Conservation (phyloP, 148 eudicot genomes). For the Silene uniflora region DNA sequence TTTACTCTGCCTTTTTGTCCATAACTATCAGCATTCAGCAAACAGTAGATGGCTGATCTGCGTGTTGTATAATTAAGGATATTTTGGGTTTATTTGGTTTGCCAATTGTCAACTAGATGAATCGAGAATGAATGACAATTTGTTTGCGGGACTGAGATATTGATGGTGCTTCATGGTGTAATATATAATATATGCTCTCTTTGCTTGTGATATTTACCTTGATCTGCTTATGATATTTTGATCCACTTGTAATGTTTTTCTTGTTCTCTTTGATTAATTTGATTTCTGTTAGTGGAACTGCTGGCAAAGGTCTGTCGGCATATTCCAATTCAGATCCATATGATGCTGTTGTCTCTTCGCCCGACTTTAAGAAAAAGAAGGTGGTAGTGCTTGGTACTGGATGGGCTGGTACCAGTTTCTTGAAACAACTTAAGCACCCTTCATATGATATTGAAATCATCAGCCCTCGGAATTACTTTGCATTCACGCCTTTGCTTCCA, state of each 20-base stretch:
- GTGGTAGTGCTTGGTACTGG: slow-evolving; percentile 93
- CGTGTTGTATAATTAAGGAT: not conserved
- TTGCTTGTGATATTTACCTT: slow-evolving; percentile 6
- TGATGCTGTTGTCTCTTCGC: slow-evolving; percentile 29
- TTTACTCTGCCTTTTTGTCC: no score
- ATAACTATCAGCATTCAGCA: not conserved
- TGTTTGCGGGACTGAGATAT: not conserved
- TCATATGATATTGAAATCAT: slow-evolving; percentile 55
- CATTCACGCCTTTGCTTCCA: slow-evolving; percentile 70
- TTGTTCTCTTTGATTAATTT: not conserved
- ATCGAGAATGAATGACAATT: not conserved
- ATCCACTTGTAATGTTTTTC: not conserved
- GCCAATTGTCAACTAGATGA: not conserved
- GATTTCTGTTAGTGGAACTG: slow-evolving; percentile 32
- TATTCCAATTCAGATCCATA: slow-evolving; percentile 44
- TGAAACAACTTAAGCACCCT: slow-evolving; percentile 65
- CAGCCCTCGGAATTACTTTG: slow-evolving; percentile 72
- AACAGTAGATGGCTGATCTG: not conserved
- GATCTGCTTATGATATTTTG: not conserved
- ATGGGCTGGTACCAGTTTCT: slow-evolving; percentile 91
- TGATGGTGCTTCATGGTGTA: not conserved
- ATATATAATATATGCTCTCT: not conserved
- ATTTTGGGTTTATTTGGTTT: not conserved
- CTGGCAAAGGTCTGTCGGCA: slow-evolving; percentile 69
- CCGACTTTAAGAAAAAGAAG: slow-evolving; percentile 56